These are phyloP conservation scores for Fusarium phyllophilum DNA, from an alignment of 2,329 filamentous ascomycete genomes.

Conservation along the genomic window DNA sequence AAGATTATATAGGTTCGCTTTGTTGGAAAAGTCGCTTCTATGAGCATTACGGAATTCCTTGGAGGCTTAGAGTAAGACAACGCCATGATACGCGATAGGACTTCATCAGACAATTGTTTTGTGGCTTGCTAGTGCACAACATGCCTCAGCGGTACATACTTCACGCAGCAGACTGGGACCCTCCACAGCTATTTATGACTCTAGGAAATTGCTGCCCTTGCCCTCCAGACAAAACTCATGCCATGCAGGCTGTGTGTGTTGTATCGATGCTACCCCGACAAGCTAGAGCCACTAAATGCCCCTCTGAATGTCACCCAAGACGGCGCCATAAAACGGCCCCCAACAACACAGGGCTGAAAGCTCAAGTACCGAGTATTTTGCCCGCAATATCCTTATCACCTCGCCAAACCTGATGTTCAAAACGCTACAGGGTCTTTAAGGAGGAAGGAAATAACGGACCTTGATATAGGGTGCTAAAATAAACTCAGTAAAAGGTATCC, in stretches of 20 bases:
- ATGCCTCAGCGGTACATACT: neutral
- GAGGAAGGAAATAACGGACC: too few species aligned
- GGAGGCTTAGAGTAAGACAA: too few species aligned
- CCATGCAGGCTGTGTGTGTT: neutral
- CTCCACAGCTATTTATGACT: too few species aligned
- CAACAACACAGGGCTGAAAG: slow-evolving; percentile 5
- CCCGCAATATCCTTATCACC: neutral
- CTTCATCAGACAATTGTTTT: too few species aligned
- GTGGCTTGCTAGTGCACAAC: neutral
- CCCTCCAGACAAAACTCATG: neutral
- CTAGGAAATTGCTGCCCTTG: neutral
- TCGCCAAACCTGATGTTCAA: neutral
- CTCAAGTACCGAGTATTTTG: neutral
- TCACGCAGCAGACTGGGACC: neutral
- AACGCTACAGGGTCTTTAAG: too few species aligned
- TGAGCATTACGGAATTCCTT: too few species aligned
- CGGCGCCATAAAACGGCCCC: neutral
- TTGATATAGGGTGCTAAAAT: too few species aligned
- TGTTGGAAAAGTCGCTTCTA: too few species aligned
- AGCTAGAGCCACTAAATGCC: neutral
- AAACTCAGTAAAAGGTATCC: too few species aligned
- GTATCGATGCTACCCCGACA: neutral
- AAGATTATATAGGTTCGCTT: too few species aligned
- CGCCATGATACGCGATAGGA: too few species aligned
- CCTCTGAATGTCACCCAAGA: neutral